Conservation (phyloP, 345 rosid species). For the Excoecaria agallocha region DNA sequence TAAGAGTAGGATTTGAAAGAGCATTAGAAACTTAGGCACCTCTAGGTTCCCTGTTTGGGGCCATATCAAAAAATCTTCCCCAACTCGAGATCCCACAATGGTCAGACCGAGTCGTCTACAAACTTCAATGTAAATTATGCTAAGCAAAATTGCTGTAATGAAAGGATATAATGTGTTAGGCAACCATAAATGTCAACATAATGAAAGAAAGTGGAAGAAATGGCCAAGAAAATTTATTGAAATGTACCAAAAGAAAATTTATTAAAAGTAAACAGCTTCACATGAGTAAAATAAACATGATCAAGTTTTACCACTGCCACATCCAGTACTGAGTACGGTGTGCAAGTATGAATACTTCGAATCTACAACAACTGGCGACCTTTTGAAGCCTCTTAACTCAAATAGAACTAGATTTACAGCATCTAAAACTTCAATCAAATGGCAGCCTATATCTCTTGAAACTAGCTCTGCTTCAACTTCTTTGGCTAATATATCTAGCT, state of each 20-base stretch:
- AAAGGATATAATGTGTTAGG: slow-evolving; percentile 21
- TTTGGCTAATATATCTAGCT: slow-evolving; percentile 60
- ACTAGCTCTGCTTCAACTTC: slow-evolving; percentile 84
- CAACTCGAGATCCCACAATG: slow-evolving; percentile 91
- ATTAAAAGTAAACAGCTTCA: slow-evolving; percentile 6
- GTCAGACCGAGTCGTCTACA: slow-evolving; percentile 68
- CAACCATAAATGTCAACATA: not conserved
- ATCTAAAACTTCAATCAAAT: slow-evolving; percentile 72
- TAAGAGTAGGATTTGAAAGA: not conserved
- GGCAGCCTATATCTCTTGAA: slow-evolving; percentile 77
- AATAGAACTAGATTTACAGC: slow-evolving; percentile 83
- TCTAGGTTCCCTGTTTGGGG: slow-evolving; percentile 80
- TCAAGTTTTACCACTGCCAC: slow-evolving; percentile 72
- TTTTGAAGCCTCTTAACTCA: slow-evolving; percentile 70
- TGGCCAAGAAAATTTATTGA: not conserved
- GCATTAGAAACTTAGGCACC: slow-evolving; percentile 36
- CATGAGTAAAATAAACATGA: slow-evolving; percentile 19
- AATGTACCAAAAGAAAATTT: not conserved
- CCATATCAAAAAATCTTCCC: slow-evolving; percentile 96
- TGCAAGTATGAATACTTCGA: slow-evolving; percentile 68
- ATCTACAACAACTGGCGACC: slow-evolving; percentile 64
- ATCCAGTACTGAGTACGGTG: slow-evolving; percentile 63
- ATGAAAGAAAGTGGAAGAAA: not conserved
- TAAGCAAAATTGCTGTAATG: slow-evolving; percentile 76
- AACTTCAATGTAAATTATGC: slow-evolving; percentile 90